phyloP scores from a whole-genome alignment of 371 early-diverging fungal species.

The Mucor circinelloides region DNA sequence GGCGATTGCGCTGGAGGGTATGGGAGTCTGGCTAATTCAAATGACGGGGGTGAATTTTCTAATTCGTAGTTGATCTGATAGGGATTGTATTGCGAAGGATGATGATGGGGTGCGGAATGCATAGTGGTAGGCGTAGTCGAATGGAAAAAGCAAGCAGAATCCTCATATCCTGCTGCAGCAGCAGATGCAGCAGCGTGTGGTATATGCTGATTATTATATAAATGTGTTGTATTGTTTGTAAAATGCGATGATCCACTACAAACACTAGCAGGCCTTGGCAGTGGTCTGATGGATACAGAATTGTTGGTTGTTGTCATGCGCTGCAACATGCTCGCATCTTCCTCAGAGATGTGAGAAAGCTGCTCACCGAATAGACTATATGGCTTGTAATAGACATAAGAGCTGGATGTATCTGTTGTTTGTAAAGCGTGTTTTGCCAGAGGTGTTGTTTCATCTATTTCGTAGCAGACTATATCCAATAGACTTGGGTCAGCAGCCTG shows the following conservation, averaged over 20 bases:
- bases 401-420: conserved; percentile 7
- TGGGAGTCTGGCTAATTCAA: conserved; percentile 23
- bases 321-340: conserved; percentile 42
- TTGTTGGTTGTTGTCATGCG: conserved; percentile 25
- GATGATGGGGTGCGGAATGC: background rate
- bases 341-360: conserved; percentile 49
- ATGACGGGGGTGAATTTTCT: conserved; percentile 14
- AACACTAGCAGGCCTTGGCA: conserved; percentile 10
- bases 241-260: background rate
- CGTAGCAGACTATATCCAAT: conserved; percentile 9
- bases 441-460: conserved; percentile 19
- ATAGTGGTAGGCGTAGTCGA: background rate
- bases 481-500: conserved; percentile 32
- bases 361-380: conserved; percentile 47
- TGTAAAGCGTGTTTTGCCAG: conserved; percentile 25
- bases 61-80: background rate
- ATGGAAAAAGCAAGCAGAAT: conserved; percentile 7
- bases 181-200: background rate
- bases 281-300: conserved; percentile 7
- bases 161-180: conserved; percentile 3
- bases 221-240: background rate
- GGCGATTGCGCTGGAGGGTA: conserved; percentile 16
- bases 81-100: background rate
- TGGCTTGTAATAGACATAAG: conserved; percentile 34
- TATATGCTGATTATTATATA: background rate